These are phyloP conservation scores for Talaromyces stipitatus DNA, from an alignment of 495 filamentous ascomycete genomes.

Conservation along the genomic window DNA sequence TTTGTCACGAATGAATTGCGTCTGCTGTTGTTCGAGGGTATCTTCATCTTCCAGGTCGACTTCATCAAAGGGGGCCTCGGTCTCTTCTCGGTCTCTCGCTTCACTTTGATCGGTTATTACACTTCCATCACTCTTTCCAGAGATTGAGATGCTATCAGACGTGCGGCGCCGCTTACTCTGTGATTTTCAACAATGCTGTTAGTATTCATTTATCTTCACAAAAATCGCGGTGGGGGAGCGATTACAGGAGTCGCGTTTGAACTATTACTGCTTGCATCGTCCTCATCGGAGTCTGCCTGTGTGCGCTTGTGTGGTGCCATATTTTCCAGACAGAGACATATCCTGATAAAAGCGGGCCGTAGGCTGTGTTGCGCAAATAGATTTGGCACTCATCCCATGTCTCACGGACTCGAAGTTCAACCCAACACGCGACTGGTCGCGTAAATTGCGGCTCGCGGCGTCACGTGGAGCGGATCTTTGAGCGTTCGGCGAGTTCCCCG, in stretches of 20 bases:
- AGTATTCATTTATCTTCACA: background rate
- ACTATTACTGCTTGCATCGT: conserved; percentile 10
- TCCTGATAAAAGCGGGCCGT: background rate
- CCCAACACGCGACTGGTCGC: background rate
- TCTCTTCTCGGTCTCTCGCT: conserved; percentile 8
- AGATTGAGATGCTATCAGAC: conserved; percentile 16
- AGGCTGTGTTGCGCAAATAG: background rate
- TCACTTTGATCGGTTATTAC: conserved; percentile 8
- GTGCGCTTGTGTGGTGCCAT: conserved; percentile 43
- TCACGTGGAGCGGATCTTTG: background rate
- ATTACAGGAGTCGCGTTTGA: background rate
- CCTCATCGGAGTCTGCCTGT: conserved; percentile 41
- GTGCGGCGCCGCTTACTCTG: conserved; percentile 34
- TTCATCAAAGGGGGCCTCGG: conserved; percentile 17
- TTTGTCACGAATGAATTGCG: conserved; percentile 60
- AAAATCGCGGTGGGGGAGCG: background rate
- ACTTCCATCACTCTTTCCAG: conserved; percentile 19
- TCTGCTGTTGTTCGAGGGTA: conserved; percentile 56
- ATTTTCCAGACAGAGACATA: background rate
- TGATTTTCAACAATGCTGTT: background rate
- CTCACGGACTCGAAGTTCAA: background rate
- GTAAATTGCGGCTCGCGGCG: background rate
- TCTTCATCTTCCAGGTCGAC: conserved; percentile 38
- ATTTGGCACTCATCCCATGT: background rate
- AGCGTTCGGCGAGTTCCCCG: background rate